Evolutionary conservation across 1,284 basidiomycete species (phyloP), one percentile per base, ranked within the genome.

Genomic region (Chalciporus sp.): DNA sequence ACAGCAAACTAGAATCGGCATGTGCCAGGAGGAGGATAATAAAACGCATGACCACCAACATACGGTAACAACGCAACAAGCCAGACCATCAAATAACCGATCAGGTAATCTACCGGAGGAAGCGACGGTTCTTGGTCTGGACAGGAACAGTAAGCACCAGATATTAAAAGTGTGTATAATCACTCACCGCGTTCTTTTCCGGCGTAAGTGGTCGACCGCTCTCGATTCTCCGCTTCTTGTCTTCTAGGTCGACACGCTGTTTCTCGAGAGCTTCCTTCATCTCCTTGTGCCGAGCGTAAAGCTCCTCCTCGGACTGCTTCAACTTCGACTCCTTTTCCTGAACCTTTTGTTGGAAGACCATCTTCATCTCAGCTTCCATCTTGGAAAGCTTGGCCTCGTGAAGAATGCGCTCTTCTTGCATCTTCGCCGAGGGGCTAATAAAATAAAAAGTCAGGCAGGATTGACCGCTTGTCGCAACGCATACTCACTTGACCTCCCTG

Each of bases 291-390:
- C 95, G 87, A 52, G 94, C 92, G 70, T 98, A 98, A 16, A 98
- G 83, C 77, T 98, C 95, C 74, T 98, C 95, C 75, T 98, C 95
- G 53, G 90, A 94, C 74, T 98, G 95, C 79, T 97, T 98, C 71
- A 98, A 82, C 76, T 98, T 98, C 59, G 92, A 84, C 73, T 98
- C 95, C 80, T 98, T 98, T 75, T 98, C 95, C 72, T 94, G 92
- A 51, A 98, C 95, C 75, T 98, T 98, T 76, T 98, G 95, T 73
- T 95, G 94, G 92, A 98, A 98, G 64, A 98, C 95, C 90, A 94
- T 92, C 84, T 95, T 95, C 94, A 97, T 96, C 82, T 98, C 95
- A 55, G 93, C 90, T 78, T 98, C 95, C 95, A 98, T 98, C 88
- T 98, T 98, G 56, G 92, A 85, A 56, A 98, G 84, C 74, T 98